Evolutionary conservation across 108 stramenopile genomes (phyloP).

Genomic region (Aurantiochytrium sp.): DNA sequence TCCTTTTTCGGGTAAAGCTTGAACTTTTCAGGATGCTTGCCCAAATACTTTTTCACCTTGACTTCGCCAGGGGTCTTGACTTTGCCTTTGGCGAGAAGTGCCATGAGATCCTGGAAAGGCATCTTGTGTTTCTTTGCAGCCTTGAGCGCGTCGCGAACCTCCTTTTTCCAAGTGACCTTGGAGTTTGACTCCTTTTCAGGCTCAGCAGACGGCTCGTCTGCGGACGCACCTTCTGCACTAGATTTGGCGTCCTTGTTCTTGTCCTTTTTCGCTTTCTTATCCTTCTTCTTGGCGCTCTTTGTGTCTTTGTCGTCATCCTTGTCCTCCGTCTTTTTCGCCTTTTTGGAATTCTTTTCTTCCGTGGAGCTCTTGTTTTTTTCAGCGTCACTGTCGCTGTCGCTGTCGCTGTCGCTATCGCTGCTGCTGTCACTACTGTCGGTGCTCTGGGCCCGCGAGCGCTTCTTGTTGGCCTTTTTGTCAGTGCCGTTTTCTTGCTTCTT

Average conservation of each 20-base stretch:
- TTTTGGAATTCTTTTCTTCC: conserved; percentile 4
- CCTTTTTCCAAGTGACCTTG: neutral
- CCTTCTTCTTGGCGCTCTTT: neutral
- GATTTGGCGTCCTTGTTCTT: neutral
- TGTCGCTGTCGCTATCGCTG: neutral
- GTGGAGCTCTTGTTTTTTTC: neutral
- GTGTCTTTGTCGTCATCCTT: neutral
- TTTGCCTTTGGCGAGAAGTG: neutral
- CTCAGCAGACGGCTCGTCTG: neutral
- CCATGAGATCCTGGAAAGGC: neutral
- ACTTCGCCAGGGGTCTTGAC: neutral
- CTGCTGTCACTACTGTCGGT: too few species aligned
- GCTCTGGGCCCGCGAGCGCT: neutral
- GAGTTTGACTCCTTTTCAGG: neutral
- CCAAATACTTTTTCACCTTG: neutral
- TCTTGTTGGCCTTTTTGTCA: neutral
- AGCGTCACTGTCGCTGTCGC: neutral
- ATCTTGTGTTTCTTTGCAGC: neutral
- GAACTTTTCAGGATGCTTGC: neutral
- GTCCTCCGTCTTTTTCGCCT: conserved; percentile 20
- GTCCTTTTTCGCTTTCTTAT: conserved; percentile 6
- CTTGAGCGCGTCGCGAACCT: neutral
- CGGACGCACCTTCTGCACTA: neutral
- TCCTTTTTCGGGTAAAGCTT: neutral
- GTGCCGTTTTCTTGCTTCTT: neutral